Evolutionary conservation across 768 basidiomycete species (phyloP).

Genomic region (Nidularia pulvinata): DNA sequence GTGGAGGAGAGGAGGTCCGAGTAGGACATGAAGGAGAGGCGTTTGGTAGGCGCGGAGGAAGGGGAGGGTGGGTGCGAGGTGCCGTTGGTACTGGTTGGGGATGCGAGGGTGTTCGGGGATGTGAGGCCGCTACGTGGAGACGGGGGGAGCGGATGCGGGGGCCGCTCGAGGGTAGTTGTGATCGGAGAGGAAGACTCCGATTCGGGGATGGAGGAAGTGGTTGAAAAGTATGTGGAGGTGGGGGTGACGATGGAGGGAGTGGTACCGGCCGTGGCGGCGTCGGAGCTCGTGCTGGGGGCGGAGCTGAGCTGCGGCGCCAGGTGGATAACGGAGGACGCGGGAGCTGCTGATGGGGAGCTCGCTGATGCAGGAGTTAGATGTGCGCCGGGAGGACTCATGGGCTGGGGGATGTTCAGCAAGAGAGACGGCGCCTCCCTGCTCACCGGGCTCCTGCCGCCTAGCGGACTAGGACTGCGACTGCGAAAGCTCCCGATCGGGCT

Average conservation of each 20-base stretch:
- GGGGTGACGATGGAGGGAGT: slow-evolving; percentile 40
- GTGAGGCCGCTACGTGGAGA: slow-evolving; percentile 9
- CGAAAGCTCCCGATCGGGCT: slow-evolving; percentile 71
- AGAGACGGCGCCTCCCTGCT: slow-evolving; percentile 10
- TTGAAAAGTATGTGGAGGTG: slow-evolving; percentile 49
- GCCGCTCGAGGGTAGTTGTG: slow-evolving; percentile 10
- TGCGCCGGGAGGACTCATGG: slow-evolving; percentile 6
- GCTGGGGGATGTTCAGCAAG: slow-evolving; percentile 44
- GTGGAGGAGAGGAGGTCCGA: slow-evolving; percentile 81
- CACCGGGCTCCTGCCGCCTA: slow-evolving; percentile 18
- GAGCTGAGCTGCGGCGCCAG: background rate
- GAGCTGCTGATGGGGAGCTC: no score
- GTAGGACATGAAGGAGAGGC: slow-evolving; percentile 89
- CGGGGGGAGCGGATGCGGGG: slow-evolving; percentile 5
- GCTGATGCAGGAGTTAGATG: background rate
- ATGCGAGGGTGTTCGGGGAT: slow-evolving; percentile 10
- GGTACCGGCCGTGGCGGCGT: slow-evolving; percentile 3
- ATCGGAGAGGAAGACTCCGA: slow-evolving; percentile 5
- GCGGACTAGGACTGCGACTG: slow-evolving; percentile 68
- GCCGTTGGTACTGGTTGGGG: slow-evolving; percentile 6
- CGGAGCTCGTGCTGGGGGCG: background rate
- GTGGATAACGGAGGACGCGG: background rate
- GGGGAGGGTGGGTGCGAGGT: slow-evolving; percentile 37
- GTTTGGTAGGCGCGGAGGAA: slow-evolving; percentile 50
- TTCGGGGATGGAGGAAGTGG: slow-evolving; percentile 2